Conservation (phyloP, 2,329 filamentous ascomycete species). For the Penicillium janthinellum region DNA sequence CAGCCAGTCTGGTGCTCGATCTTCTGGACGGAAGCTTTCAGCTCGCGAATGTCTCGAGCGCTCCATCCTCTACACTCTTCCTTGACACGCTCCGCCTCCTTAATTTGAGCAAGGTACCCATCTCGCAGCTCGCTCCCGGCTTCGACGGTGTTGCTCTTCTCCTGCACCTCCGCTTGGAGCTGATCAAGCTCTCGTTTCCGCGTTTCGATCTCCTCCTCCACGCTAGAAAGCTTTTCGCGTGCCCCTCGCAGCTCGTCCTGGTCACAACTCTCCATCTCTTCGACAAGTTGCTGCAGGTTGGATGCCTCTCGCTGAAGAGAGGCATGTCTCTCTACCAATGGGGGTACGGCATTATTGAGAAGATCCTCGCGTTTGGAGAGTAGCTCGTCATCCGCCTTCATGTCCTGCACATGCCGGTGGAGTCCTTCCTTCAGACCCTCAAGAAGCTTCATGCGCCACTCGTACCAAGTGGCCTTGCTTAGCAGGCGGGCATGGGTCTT, state of each 20-base stretch:
- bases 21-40: conserved; percentile 59
- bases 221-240: conserved; percentile 65
- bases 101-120: conserved; percentile 71
- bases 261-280: conserved; percentile 65
- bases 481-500: conserved; percentile 87
- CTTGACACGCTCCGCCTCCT: conserved; percentile 76
- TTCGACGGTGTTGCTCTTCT: conserved; percentile 67
- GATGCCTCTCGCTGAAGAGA: conserved; percentile 64
- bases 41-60: conserved; percentile 71
- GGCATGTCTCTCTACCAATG: conserved; percentile 62
- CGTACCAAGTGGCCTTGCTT: conserved; percentile 97
- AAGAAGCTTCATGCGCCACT: conserved; percentile 90
- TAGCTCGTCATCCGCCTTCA: conserved; percentile 70
- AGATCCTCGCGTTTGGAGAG: conserved; percentile 69
- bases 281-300: conserved; percentile 70
- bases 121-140: conserved; percentile 67
- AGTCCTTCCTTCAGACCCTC: conserved; percentile 81
- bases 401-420: conserved; percentile 71
- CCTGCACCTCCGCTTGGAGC: conserved; percentile 66
- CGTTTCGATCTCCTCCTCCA: conserved; percentile 69
- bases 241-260: conserved; percentile 74
- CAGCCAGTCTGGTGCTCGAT: conserved; percentile 49
- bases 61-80: conserved; percentile 92
- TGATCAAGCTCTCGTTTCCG: conserved; percentile 69
- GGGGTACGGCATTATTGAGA: conserved; percentile 68